phyloP scores from a whole-genome alignment of 495 filamentous ascomycete species.

The Physcia stellaris region DNA sequence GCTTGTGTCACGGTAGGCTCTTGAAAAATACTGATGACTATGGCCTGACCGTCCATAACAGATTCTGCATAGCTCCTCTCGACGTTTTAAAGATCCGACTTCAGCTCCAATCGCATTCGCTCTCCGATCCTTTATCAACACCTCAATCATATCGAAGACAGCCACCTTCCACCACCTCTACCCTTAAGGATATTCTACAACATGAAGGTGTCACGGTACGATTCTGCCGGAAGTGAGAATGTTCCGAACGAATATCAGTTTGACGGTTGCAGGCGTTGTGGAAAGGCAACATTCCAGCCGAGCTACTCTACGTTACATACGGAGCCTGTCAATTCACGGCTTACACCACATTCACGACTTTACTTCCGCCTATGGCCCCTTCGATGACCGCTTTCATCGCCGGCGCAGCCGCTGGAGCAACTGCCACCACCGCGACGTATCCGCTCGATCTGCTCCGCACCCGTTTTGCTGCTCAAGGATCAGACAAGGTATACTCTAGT shows the following conservation, averaged over 20 bases:
- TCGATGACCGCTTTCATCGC: conserved; percentile 58
- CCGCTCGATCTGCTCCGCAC: conserved; percentile 89
- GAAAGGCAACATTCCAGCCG: conserved; percentile 96
- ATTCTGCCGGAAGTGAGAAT: neutral
- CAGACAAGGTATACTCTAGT: conserved; percentile 63
- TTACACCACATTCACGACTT: conserved; percentile 60
- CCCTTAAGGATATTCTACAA: conserved; percentile 58
- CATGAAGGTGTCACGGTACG: conserved; percentile 64
- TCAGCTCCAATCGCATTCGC: conserved; percentile 75
- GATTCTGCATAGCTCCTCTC: conserved; percentile 82
- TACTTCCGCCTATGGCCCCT: conserved; percentile 39
- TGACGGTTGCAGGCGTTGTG: conserved; percentile 53
- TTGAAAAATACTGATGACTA: neutral
- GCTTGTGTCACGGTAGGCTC: conserved; percentile 61
- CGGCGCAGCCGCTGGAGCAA: conserved; percentile 65
- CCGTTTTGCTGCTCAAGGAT: conserved; percentile 87
- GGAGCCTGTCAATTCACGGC: conserved; percentile 77
- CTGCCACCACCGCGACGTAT: conserved; percentile 76
- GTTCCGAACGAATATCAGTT: neutral
- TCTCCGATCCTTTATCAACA: no score
- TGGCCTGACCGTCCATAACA: conserved; percentile 16
- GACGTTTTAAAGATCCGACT: conserved; percentile 97
- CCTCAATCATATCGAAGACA: no score
- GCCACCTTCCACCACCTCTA: no score
- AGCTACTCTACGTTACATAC: conserved; percentile 85